Evolutionary conservation across 176 grass and related monocot species (phyloP), one percentile per base, ranked within the genome.

Genomic region (Thinopyrum elongatum): DNA sequence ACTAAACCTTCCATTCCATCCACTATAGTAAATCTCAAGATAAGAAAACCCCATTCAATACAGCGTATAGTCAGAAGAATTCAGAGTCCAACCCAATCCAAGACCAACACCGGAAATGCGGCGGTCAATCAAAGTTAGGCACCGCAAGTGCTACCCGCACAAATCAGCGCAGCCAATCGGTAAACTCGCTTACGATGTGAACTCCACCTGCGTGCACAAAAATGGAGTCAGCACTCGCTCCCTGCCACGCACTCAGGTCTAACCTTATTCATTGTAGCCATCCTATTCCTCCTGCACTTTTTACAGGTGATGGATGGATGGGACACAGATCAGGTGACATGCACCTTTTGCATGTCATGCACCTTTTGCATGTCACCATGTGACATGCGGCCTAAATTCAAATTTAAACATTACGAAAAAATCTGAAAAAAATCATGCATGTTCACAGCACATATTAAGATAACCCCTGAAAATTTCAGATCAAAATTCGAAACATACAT

Each of bases 111-210:
- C 53, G 7, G 55, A 80, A 80, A 80, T 36, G 55, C 16, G 15
- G 46, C 10, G 41, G 84, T 87, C 80, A 83, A 90, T 47, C 36
- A 75, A 75, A 76, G 70, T 91, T 91, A 68, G 89, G 89, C 89
- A 76, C 67, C 84, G 26, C n/a, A 3, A 67, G 46, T 55, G 70
- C 14, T 14, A 19, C 44, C 41, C 19, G 28, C 80, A 47, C 85
- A 58, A 75, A 87, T 68, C 80, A 74, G 35, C 33, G 25, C 84
- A 44, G 74, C 89, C 80, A 74, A 17, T 62, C 22, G 8, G 38
- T 5, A 15, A 1, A 15, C 27, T 41, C 2, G 21, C 4, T 88
- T 91, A 77, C 27, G 27, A 85, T 91, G 81, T 70, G 77, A 88
- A 77, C 81, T 87, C 44, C 80, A 87, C 81, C 81, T 30, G 49